Percentiles rank a stretch among this genome's conserved stretches.
Evolutionary conservation across 2,329 filamentous ascomycete species (phyloP).

Genomic region (Capronia coronata): DNA sequence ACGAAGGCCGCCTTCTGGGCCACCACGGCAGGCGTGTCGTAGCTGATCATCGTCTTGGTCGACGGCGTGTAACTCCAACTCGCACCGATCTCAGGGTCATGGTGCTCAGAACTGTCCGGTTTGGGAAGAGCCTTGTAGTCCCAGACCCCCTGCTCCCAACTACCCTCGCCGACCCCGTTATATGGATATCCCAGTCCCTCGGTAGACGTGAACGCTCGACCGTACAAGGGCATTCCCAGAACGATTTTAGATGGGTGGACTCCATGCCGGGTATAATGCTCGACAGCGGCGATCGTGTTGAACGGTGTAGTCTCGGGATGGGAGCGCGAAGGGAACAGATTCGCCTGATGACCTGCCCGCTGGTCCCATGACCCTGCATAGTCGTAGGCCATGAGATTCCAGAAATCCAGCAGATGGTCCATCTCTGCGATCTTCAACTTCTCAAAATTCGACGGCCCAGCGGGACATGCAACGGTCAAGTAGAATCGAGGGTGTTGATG

Average conservation of each 20-base stretch:
- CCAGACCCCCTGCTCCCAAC: conserved; percentile 77
- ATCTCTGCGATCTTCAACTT: conserved; percentile 58
- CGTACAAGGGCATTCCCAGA: conserved; percentile 87
- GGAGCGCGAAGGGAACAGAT: conserved; percentile 56
- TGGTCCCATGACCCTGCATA: conserved; percentile 77
- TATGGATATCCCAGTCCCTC: conserved; percentile 65
- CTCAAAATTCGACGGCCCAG: conserved; percentile 56
- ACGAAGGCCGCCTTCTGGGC: conserved; percentile 67
- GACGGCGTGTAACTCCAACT: conserved; percentile 68
- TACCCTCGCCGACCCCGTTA: conserved; percentile 67
- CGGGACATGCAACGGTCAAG: conserved; percentile 28
- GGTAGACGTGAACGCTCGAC: conserved; percentile 74
- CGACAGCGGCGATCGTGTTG: conserved; percentile 64
- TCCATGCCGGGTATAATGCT: conserved; percentile 59
- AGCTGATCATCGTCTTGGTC: conserved; percentile 65
- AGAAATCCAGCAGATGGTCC: conserved; percentile 63
- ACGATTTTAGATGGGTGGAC: conserved; percentile 69
- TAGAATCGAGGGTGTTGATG: conserved; percentile 20
- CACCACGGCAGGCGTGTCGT: conserved; percentile 65
- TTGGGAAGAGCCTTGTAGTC: conserved; percentile 83
- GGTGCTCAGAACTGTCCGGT: conserved; percentile 55
- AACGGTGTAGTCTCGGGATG: conserved; percentile 68
- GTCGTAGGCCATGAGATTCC: conserved; percentile 85
- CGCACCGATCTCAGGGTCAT: conserved; percentile 58
- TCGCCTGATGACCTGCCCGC: conserved; percentile 69